phyloP scores from a whole-genome alignment of 106 monocot species.

The Platanthera guangdongensis region DNA sequence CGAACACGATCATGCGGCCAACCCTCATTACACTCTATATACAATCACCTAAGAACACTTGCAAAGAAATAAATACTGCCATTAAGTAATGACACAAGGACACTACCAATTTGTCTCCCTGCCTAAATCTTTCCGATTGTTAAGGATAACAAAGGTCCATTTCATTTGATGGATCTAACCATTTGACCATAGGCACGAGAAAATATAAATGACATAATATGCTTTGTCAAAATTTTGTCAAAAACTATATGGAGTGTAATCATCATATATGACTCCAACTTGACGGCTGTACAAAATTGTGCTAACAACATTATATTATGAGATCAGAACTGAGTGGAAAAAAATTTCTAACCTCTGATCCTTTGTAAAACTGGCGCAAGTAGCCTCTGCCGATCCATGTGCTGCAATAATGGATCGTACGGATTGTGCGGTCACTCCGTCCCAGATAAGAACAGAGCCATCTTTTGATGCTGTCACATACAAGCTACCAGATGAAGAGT shows the following conservation, averaged over 20 bases:
- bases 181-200: background rate
- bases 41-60: too few species aligned
- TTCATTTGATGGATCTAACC: background rate
- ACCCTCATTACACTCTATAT: too few species aligned
- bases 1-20: too few species aligned
- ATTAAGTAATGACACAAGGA: too few species aligned
- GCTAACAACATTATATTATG: background rate
- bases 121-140: too few species aligned
- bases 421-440: constrained; percentile 71
- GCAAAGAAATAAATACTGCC: too few species aligned
- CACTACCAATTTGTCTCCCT: too few species aligned
- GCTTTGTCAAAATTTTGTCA: background rate
- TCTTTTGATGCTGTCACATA: constrained; percentile 96
- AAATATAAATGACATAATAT: background rate
- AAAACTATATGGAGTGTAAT: too few species aligned
- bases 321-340: background rate
- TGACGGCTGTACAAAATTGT: background rate
- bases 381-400: constrained; percentile 68
- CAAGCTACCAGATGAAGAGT: constrained; percentile 55
- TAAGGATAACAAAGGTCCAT: background rate
- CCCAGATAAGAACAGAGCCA: constrained; percentile 75
- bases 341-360: constrained; percentile 61
- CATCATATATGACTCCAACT: too few species aligned
- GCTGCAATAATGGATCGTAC: constrained; percentile 62
- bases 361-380: constrained; percentile 80